phyloP scores from a whole-genome alignment of 1,284 basidiomycete genomes.

The Fomitopsis pinicola region DNA sequence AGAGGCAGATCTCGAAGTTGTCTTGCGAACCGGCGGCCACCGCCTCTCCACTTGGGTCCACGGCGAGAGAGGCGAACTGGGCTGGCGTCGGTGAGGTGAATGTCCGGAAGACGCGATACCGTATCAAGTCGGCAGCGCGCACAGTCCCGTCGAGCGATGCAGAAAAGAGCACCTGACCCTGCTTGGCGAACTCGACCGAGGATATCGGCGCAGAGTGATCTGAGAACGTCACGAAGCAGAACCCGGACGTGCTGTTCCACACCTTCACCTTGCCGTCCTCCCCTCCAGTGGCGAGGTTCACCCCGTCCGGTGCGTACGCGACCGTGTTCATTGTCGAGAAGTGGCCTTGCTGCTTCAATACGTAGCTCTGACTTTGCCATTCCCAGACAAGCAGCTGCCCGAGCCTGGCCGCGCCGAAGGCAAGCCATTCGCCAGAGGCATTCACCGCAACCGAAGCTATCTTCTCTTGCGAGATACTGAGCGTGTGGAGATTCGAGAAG shows the following conservation, averaged over 20 bases:
- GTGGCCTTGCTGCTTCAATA: slow-evolving; percentile 98
- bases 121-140: slow-evolving; percentile 92
- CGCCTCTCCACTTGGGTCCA: slow-evolving; percentile 95
- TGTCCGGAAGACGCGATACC: slow-evolving; percentile 98
- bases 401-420: slow-evolving; percentile 93
- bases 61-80: slow-evolving; percentile 93
- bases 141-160: slow-evolving; percentile 97
- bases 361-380: slow-evolving; percentile 97
- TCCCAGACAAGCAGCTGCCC: slow-evolving; percentile 99
- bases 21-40: slow-evolving; percentile 94
- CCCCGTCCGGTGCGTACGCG: slow-evolving; percentile 88
- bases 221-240: slow-evolving; percentile 97
- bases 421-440: slow-evolving; percentile 94
- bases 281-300: slow-evolving; percentile 94
- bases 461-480: slow-evolving; percentile 97
- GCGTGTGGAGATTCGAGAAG: slow-evolving; percentile 90
- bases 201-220: slow-evolving; percentile 91
- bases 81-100: slow-evolving; percentile 96
- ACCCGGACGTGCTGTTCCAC: slow-evolving; percentile 93
- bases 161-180: slow-evolving; percentile 92
- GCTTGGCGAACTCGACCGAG: slow-evolving; percentile 89
- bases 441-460: slow-evolving; percentile 95
- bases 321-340: slow-evolving; percentile 98
- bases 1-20: slow-evolving; percentile 95
- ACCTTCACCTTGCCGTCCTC: slow-evolving; percentile 99